phyloP scores from a whole-genome alignment of 192 early-diverging fungal genomes.

The Phlyctochytrium arcticum region DNA sequence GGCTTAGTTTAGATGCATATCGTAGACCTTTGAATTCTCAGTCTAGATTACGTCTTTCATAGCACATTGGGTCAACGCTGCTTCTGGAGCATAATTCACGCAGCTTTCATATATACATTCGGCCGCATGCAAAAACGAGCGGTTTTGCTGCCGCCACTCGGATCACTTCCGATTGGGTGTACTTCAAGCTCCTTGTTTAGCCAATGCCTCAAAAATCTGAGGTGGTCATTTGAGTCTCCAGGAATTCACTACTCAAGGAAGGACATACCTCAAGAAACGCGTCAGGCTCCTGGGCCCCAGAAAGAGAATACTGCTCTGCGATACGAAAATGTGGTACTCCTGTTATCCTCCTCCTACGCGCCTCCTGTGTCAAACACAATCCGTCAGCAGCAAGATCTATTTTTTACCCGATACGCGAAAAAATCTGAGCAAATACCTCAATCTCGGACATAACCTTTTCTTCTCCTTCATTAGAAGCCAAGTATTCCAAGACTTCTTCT shows the following conservation, averaged over 20 bases:
- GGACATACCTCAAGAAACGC: conserved; percentile 46
- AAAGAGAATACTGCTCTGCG: conserved; percentile 52
- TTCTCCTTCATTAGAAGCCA: conserved; percentile 53
- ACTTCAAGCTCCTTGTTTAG: no score
- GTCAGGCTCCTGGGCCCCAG: conserved; percentile 66
- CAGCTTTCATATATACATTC: no score
- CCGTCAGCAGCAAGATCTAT: background rate
- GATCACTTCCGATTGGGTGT: no score
- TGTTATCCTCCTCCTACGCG: conserved; percentile 42
- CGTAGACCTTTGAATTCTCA: no score
- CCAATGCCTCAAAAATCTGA: conserved; percentile 3
- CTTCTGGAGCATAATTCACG: no score
- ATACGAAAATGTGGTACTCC: conserved; percentile 75
- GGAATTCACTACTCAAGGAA: background rate
- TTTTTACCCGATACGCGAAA: background rate
- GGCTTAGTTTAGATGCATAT: no score
- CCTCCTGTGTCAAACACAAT: background rate
- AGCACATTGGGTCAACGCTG: no score
- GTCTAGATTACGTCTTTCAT: no score
- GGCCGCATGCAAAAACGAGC: no score
- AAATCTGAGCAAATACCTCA: background rate
- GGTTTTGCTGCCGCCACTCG: no score
- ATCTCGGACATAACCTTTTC: conserved; percentile 48
- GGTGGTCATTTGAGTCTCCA: background rate
- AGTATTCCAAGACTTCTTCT: conserved; percentile 39